Conservation (phyloP, 73 alveolate species). For the Breviolum minutum region DNA sequence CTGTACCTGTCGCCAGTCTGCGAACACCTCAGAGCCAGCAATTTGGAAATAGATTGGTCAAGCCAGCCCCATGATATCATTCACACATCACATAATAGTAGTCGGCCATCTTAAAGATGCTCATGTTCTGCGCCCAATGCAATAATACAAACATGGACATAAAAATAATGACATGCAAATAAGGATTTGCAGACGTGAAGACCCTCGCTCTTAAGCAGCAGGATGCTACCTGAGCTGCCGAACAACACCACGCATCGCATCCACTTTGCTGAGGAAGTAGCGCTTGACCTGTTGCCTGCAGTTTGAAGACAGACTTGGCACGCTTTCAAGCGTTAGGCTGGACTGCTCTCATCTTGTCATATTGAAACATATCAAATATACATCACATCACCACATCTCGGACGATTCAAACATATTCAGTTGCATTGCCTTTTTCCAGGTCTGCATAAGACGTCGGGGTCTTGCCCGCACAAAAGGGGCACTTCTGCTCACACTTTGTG, state of each 20-base stretch:
- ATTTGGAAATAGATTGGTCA: neutral
- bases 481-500: neutral
- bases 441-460: neutral
- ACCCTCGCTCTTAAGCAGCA: neutral
- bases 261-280: constrained; percentile 27
- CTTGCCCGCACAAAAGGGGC: constrained; percentile 65
- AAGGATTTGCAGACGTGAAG: too few species aligned
- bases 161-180: neutral
- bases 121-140: neutral
- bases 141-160: neutral
- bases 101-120: neutral
- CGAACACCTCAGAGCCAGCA: constrained; percentile 1
- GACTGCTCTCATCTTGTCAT: neutral
- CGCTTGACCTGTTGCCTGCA: constrained; percentile 54
- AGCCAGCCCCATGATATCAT: neutral
- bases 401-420: neutral
- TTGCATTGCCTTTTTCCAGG: neutral
- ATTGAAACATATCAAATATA: neutral
- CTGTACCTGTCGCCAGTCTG: constrained; percentile 20
- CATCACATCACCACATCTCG: neutral
- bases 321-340: neutral
- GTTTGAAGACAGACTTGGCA: neutral
- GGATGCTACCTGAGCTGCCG: neutral
- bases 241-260: constrained; percentile 63
- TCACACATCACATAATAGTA: too few species aligned